Evolutionary conservation across 805 yeast genomes (phyloP).

Genomic region (Suhomyces xylopsoci): DNA sequence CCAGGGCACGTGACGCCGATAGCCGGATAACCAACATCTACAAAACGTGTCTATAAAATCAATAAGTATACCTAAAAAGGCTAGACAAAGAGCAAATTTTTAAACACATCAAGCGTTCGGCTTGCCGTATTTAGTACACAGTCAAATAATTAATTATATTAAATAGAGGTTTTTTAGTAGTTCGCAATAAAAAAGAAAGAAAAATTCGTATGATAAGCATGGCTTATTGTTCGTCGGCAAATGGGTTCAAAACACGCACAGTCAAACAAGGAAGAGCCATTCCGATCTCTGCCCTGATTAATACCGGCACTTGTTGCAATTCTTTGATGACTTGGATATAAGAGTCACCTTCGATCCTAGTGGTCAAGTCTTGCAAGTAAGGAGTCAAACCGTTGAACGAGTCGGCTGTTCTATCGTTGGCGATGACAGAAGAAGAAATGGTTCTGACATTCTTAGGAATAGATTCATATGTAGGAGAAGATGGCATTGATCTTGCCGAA

Average conservation of each 20-base stretch:
- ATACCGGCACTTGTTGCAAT: slow-evolving; percentile 74
- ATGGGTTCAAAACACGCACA: slow-evolving; percentile 88
- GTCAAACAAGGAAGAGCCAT: slow-evolving; percentile 95
- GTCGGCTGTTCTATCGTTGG: slow-evolving; percentile 10
- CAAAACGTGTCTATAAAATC: too few species aligned
- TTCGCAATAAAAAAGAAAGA: background rate
- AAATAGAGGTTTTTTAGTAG: background rate
- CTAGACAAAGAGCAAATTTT: too few species aligned
- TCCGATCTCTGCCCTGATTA: slow-evolving; percentile 87
- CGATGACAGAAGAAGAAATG: slow-evolving; percentile 16
- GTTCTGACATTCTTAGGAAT: slow-evolving; percentile 22
- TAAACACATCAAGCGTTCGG: background rate
- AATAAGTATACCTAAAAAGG: too few species aligned
- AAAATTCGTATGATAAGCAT: background rate
- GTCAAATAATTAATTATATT: background rate
- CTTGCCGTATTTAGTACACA: background rate
- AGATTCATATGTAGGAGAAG: slow-evolving; percentile 19
- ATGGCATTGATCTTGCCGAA: slow-evolving; percentile 23
- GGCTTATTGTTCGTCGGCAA: slow-evolving; percentile 29
- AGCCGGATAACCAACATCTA: background rate
- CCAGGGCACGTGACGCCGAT: background rate
- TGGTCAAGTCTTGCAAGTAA: slow-evolving; percentile 54
- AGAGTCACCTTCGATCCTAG: slow-evolving; percentile 57
- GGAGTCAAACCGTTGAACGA: slow-evolving; percentile 45
- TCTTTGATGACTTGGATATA: slow-evolving; percentile 80